Evolutionary conservation across 2,329 filamentous ascomycete species (phyloP).

Genomic region (Aspergillus pseudoterreus): DNA sequence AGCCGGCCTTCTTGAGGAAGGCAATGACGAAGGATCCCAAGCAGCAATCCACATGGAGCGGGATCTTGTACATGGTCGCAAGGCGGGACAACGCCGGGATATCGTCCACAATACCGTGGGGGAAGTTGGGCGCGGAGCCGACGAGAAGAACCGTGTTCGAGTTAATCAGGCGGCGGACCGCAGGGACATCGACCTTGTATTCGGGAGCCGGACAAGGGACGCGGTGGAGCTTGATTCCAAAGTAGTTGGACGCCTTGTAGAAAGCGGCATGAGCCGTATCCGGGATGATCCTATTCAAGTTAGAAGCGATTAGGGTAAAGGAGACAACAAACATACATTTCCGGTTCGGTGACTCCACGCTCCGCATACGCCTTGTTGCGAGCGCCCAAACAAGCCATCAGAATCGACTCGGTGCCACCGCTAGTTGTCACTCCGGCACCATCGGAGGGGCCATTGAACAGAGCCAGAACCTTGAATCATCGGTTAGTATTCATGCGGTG

Average conservation of each 20-base stretch:
- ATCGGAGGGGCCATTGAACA: conserved; percentile 86
- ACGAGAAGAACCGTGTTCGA: conserved; percentile 91
- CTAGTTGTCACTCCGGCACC: conserved; percentile 86
- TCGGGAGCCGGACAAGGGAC: conserved; percentile 80
- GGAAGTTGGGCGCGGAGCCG: conserved; percentile 94
- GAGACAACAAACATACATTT: conserved; percentile 64
- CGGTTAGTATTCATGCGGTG: conserved; percentile 4
- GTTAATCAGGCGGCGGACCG: conserved; percentile 82
- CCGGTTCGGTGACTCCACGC: conserved; percentile 83
- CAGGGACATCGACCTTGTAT: conserved; percentile 77
- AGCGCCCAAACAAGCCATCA: conserved; percentile 90
- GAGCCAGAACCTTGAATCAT: conserved; percentile 53
- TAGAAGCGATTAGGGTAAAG: conserved; percentile 8
- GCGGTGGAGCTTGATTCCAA: conserved; percentile 90
- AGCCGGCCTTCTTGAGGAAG: conserved; percentile 88
- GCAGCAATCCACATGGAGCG: conserved; percentile 96
- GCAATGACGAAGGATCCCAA: conserved; percentile 93
- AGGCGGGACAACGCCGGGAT: conserved; percentile 80
- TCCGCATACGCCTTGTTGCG: conserved; percentile 84
- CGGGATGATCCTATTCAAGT: conserved; percentile 70
- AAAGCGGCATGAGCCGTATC: conserved; percentile 95
- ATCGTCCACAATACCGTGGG: conserved; percentile 96
- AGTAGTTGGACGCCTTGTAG: conserved; percentile 91
- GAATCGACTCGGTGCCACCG: conserved; percentile 91
- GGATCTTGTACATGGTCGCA: conserved; percentile 72